Base-by-base conservation (phyloP, 2,329 filamentous ascomycete species). In the Dryadomyces quercivorus region DNA sequence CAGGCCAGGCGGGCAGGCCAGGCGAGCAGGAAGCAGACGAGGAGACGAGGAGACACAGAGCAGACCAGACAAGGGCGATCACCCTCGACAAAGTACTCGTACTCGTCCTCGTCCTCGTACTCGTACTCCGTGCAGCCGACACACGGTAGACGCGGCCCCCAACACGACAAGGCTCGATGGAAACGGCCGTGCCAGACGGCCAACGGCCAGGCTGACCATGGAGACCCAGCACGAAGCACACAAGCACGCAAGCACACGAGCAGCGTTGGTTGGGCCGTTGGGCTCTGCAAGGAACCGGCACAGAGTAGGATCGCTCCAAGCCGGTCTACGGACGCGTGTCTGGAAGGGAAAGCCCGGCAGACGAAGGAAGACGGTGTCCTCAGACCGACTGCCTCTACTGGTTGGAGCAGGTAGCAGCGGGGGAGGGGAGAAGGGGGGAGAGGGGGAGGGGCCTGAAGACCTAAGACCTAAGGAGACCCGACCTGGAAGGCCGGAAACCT, bases 101-200 rank as follows among this genome's bases (percentile, higher is more conserved):
- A n/a, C n/a, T n/a, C n/a, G n/a, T n/a, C n/a, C n/a, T n/a, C n/a
- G n/a, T n/a, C n/a, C n/a, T n/a, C n/a, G n/a, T n/a, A n/a, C n/a
- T n/a, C n/a, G n/a, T n/a, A n/a, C n/a, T n/a, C n/a, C n/a, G n/a
- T n/a, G n/a, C n/a, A n/a, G n/a, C n/a, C n/a, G n/a, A n/a, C n/a
- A n/a, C n/a, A n/a, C n/a, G n/a, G n/a, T n/a, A n/a, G n/a, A n/a
- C n/a, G 4, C 8, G 26, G 26, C 26, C 26, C 26, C 10, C 36
- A 40, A 16, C 16, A 18, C 40, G 16, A 18, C 42, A 44, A 44
- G 15, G 8, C 42, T n/a, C 42, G 15, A 18, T 42, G 5, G 15
- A n/a, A 20, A 16, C 8, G 53, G 53, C 22, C 53, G 49, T 34
- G 50, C 38, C 40, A 38, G 42, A 50, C 16, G 52, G 55, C 55